A percentile compares a stretch with the other conserved stretches of the same genome.
Evolutionary conservation across 169 alveolate genomes (phyloP).

Genomic region (Sarcocystis neurona): DNA sequence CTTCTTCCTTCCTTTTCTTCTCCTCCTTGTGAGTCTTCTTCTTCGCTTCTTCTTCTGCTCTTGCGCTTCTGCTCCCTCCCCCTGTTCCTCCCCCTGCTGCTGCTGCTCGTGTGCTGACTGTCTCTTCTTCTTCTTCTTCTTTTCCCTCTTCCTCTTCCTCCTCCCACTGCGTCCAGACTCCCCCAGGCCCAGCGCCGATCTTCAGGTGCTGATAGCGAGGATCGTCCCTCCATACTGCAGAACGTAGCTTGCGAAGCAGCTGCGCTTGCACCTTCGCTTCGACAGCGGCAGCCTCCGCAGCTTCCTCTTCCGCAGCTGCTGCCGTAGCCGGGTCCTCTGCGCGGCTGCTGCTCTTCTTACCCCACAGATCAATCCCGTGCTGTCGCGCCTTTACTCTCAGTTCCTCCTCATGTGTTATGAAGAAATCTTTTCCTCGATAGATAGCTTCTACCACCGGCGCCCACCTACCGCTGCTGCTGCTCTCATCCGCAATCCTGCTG

Average conservation of each 20-base stretch:
- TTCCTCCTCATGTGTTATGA: slow-evolving; percentile 17
- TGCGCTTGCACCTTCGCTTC: slow-evolving; percentile 14
- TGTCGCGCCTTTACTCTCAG: background rate
- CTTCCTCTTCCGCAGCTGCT: background rate
- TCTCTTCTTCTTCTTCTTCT: background rate
- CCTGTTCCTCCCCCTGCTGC: slow-evolving; percentile 32
- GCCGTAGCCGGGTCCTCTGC: background rate
- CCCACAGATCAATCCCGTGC: background rate
- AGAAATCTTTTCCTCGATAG: slow-evolving; percentile 1
- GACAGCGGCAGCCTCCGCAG: background rate
- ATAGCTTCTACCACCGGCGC: no score
- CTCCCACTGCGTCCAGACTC: slow-evolving; percentile 41
- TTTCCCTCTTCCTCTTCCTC: slow-evolving; percentile 14
- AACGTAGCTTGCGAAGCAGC: background rate
- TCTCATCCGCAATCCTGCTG: background rate
- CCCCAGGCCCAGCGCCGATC: slow-evolving; percentile 8
- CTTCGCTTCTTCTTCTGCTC: background rate
- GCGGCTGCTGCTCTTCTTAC: slow-evolving; percentile 2
- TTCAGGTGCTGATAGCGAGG: slow-evolving; percentile 17
- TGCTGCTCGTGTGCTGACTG: no score
- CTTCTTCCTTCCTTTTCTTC: background rate
- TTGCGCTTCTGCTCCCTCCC: background rate
- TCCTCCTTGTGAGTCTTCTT: background rate
- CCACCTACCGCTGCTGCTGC: background rate
- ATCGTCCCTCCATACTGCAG: slow-evolving; percentile 10